Evolutionary conservation across 306 rosid species (phyloP), one percentile per base, ranked within the genome.

Genomic region (Inga laurina): DNA sequence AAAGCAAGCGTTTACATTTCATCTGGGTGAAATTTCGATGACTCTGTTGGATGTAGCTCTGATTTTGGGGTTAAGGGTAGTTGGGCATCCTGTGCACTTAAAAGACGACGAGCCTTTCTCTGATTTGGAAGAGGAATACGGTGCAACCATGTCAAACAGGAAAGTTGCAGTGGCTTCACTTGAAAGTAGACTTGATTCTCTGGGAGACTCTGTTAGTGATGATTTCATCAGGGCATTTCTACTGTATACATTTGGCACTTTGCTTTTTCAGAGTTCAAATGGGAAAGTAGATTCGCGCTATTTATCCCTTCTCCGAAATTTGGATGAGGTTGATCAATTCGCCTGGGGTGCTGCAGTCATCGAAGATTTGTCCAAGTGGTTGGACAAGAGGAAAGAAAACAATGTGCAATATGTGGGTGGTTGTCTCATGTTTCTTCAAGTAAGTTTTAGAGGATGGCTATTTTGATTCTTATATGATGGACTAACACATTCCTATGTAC

Each of bases 371-470:
- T 81, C 82, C 65, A 83, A 77, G 73, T 88, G 91, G 91, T 74
- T 88, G 54, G 85, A 74, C 56, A 85, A 81, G 85, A 85, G 91
- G 73, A 88, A 88, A 66, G 84, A 85, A 61, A 66, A 78, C 65
- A 88, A 85, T 77, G 91, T 88, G 79, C 82, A 81, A 65, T 83
- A 77, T 78, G 87, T 88, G 27, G 91, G 87, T 61, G 91, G 91
- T 74, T 88, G 91, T 81, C 91, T 88, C 68, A 72, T 80, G 41
- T 85, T 88, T 83, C 91, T 88, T 56, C 91, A 88, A 83, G 91
- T 88, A 85, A 67, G 88, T 85, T 83, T 70, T 43, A 44, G 43
- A 39, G 48, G 72, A 49, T 77, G 61, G 51, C 73, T 27, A 41
- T 48, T 77, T 35, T 39, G 41, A 22, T 14, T 19, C 21, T 37